Base-by-base conservation (phyloP, 208 protist genomes). In the Wallacemonas sp. region DNA sequence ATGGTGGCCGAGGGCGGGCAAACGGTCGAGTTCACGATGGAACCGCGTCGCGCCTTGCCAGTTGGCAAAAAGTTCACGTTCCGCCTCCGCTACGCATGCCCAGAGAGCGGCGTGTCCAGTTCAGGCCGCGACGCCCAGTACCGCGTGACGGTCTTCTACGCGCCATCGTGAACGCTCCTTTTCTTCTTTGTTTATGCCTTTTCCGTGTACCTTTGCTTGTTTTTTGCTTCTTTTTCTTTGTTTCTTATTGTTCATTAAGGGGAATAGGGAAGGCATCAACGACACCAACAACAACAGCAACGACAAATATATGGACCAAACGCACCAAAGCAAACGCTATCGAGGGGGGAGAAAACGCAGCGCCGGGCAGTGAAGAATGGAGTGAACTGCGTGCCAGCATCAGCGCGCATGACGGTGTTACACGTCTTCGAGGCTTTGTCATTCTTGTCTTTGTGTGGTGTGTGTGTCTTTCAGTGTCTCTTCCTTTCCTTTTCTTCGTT, bases 131-230 rank as follows among this genome's bases (percentile, higher is more conserved):
- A 58, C 23, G 6, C 52, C 6, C 52, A 29, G 17, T 58, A 58
- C 30, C 52, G 52, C 23, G 52, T 58, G 32, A 58, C 52, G 19
- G 33, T 62, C 6, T 48, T 48, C 38, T 48, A 48, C 56, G 56
- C 38, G 6, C 21, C 55, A 27, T 17, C 38, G 26, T 58, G 32
- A 58, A n/a, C 36, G 36, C 9, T 41, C 19, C 47, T 2, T 29
- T 14, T 46, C 9, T 47, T 16, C 24, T 14, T 63, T 52, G 33
- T 29, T 34, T 70, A n/a, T n/a, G n/a, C n/a, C n/a, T 36, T 61
- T 24, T 1, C 55, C 41, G 0, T 57, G n/a, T 38, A 58, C 12
- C 30, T 30, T 9, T 34, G 8, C 11, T 67, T 60, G 29, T 73
- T 4, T 49, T 67, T 72, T 49, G 8, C 19, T 60, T 43, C 48